Evolutionary conservation across 2,329 filamentous ascomycete species (phyloP).

Genomic region (Aspergillus brunneoviolaceus): DNA sequence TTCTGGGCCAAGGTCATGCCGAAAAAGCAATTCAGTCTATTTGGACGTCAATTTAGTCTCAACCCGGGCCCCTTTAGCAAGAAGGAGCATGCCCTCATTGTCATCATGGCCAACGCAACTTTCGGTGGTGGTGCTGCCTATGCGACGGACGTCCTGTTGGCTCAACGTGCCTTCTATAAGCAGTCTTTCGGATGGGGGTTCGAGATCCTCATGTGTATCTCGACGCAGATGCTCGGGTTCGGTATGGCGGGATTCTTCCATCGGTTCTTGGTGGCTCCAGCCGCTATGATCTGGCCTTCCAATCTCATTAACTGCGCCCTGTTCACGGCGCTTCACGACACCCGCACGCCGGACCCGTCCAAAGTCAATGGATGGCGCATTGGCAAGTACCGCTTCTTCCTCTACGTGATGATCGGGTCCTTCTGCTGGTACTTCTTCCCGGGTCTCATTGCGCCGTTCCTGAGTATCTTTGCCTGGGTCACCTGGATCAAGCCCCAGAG

Average conservation of each 20-base stretch:
- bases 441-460: constrained; percentile 66
- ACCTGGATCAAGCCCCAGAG: constrained; percentile 72
- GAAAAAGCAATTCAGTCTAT: constrained; percentile 34
- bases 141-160: constrained; percentile 71
- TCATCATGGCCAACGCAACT: constrained; percentile 63
- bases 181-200: constrained; percentile 66
- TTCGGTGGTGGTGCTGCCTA: constrained; percentile 63
- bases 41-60: constrained; percentile 39
- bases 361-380: constrained; percentile 64
- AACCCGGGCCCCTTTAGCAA: constrained; percentile 49
- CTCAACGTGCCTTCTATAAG: constrained; percentile 70
- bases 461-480: constrained; percentile 69
- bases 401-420: constrained; percentile 55
- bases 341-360: constrained; percentile 53
- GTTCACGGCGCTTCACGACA: constrained; percentile 73
- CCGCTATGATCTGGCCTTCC: constrained; percentile 73
- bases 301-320: constrained; percentile 66
- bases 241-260: constrained; percentile 68
- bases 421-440: constrained; percentile 70
- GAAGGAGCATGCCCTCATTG: constrained; percentile 48
- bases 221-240: constrained; percentile 68
- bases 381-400: constrained; percentile 65
- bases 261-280: constrained; percentile 56
- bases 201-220: constrained; percentile 65
- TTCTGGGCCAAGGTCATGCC: constrained; percentile 44